Evolutionary conservation across 2,329 filamentous ascomycete species (phyloP).

Genomic region (Cladosporium sp.): DNA sequence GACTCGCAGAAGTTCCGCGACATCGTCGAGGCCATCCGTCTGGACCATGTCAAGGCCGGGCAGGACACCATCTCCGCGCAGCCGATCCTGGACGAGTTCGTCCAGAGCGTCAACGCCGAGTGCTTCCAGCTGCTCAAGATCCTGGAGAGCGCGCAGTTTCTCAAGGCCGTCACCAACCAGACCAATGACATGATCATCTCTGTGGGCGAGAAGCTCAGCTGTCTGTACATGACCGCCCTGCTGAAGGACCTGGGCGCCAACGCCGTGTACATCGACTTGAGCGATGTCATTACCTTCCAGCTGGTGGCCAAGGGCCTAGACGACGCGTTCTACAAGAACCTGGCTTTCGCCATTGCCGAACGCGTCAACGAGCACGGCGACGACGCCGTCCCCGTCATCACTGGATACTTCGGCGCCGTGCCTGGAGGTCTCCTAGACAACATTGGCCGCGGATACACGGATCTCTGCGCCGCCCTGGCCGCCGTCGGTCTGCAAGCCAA

Average conservation of each 20-base stretch:
- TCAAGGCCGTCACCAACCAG: conserved; percentile 49
- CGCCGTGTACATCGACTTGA: conserved; percentile 85
- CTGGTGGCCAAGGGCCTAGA: conserved; percentile 37
- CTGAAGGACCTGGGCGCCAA: conserved; percentile 76
- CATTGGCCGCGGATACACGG: conserved; percentile 93
- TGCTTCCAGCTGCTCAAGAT: conserved; percentile 78
- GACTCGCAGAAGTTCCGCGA: conserved; percentile 57
- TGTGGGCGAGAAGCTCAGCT: conserved; percentile 94
- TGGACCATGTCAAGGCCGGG: conserved; percentile 75
- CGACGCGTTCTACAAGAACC: conserved; percentile 44
- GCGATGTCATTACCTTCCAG: conserved; percentile 70
- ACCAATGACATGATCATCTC: conserved; percentile 74
- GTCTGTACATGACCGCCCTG: conserved; percentile 81
- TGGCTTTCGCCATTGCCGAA: conserved; percentile 39
- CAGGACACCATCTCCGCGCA: conserved; percentile 40
- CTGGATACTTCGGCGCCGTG: conserved; percentile 92
- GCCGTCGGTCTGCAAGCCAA: conserved; percentile 83
- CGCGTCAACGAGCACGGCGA: conserved; percentile 41
- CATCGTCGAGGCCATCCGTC: conserved; percentile 75
- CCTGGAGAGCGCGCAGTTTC: conserved; percentile 57
- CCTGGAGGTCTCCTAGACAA: conserved; percentile 87
- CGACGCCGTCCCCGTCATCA: conserved; percentile 52
- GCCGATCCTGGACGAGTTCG: conserved; percentile 51
- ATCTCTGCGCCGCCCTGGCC: conserved; percentile 87
- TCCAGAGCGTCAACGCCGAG: conserved; percentile 67